A percentile compares a stretch with the other conserved stretches of the same genome.
Evolutionary conservation across 495 filamentous ascomycete species (phyloP).

Genomic region (Glonium stellatum): DNA sequence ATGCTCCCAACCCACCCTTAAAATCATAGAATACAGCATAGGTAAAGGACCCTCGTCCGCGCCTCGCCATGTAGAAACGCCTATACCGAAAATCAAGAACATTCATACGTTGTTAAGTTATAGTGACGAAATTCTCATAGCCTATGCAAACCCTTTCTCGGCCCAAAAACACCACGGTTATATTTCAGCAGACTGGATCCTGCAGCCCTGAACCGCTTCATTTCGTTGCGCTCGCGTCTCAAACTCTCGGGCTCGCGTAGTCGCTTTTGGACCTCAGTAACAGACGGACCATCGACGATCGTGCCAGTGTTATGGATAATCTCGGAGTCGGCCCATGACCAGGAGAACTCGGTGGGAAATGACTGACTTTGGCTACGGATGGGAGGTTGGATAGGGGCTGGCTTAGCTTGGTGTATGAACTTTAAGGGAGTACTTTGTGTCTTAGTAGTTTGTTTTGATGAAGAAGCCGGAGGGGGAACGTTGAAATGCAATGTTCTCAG

Average conservation of each 20-base stretch:
- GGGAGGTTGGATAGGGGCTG: constrained; percentile 17
- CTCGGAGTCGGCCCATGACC: constrained; percentile 23
- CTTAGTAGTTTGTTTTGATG: neutral
- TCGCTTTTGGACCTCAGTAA: constrained; percentile 15
- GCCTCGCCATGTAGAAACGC: too few species aligned
- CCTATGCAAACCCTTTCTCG: constrained; percentile 19
- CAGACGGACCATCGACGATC: constrained; percentile 5
- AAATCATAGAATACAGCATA: too few species aligned
- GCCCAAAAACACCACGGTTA: constrained; percentile 34
- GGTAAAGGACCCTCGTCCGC: too few species aligned
- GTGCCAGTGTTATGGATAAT: constrained; percentile 19
- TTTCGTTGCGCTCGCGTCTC: constrained; percentile 23
- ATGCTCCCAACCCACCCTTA: too few species aligned
- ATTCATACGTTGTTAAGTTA: too few species aligned
- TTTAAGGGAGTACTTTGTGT: constrained; percentile 8
- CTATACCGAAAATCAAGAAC: too few species aligned
- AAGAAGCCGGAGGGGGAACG: neutral
- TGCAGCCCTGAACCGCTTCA: constrained; percentile 30
- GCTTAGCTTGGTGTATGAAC: constrained; percentile 10
- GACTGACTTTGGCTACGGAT: neutral
- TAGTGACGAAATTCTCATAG: constrained; percentile 7
- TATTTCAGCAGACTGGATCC: constrained; percentile 30
- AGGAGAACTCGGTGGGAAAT: constrained; percentile 22
- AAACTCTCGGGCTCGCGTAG: constrained; percentile 14
- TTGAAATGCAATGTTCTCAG: constrained; percentile 6